phyloP scores from a whole-genome alignment of 2,329 filamentous ascomycete species.

The Fonsecaea erecta region DNA sequence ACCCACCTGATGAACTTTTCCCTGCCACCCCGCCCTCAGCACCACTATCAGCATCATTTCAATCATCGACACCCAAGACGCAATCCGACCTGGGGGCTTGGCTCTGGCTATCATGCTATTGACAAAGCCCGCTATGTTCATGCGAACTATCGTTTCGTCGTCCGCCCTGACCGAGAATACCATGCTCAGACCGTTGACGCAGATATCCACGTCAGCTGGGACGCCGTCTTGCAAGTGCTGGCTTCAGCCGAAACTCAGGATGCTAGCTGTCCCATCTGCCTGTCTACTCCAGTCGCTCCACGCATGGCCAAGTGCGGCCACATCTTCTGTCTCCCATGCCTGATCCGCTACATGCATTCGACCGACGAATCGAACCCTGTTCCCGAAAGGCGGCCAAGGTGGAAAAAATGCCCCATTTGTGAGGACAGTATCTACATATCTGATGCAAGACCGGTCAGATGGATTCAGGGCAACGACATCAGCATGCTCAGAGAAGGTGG shows the following conservation, averaged over 20 bases:
- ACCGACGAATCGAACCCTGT: conserved; percentile 68
- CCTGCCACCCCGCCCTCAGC: conserved; percentile 72
- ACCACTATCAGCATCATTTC: conserved; percentile 57
- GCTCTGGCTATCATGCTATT: conserved; percentile 84
- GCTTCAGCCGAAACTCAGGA: conserved; percentile 87
- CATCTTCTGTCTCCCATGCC: conserved; percentile 91
- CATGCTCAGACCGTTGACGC: conserved; percentile 79
- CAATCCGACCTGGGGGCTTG: conserved; percentile 79
- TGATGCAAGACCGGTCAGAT: conserved; percentile 85
- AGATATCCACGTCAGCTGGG: conserved; percentile 89
- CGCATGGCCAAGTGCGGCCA: conserved; percentile 97
- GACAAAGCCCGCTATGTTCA: conserved; percentile 94
- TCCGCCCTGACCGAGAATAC: conserved; percentile 81
- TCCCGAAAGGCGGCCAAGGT: conserved; percentile 72
- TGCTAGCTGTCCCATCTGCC: conserved; percentile 89
- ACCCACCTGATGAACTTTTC: conserved; percentile 95
- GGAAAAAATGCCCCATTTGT: conserved; percentile 96
- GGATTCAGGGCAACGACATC: conserved; percentile 87
- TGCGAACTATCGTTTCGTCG: conserved; percentile 96
- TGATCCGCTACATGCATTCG: conserved; percentile 95
- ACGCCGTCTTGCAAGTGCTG: conserved; percentile 85
- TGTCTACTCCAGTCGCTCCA: conserved; percentile 88
- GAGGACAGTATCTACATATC: conserved; percentile 92
- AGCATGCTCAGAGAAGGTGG: conserved; percentile 79
- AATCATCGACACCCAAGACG: conserved; percentile 65